phyloP scores from a whole-genome alignment of 495 filamentous ascomycete genomes.

The Neurospora intermedia region DNA sequence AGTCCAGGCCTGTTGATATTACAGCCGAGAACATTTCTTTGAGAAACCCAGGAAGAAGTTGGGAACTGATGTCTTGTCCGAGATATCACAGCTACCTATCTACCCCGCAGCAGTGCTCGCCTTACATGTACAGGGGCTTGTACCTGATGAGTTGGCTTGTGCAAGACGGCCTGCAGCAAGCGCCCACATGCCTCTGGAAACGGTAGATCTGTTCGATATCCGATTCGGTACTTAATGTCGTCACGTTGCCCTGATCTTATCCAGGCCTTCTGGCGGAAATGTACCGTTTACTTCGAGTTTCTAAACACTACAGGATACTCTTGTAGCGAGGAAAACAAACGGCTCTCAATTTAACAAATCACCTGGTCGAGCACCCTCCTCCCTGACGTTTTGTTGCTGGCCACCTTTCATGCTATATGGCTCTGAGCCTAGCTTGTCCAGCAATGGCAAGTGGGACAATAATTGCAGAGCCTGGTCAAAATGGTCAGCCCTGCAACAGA shows the following conservation, averaged over 20 bases:
- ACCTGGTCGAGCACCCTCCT: neutral
- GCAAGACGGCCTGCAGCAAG: neutral
- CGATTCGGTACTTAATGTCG: no score
- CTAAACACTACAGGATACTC: neutral
- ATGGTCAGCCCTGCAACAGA: neutral
- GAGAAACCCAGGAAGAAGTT: no score
- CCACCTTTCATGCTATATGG: neutral
- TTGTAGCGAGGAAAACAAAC: neutral
- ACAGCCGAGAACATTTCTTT: neutral
- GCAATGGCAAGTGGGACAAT: neutral
- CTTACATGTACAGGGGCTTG: neutral
- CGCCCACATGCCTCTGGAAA: neutral
- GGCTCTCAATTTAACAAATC: neutral
- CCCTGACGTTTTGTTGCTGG: neutral
- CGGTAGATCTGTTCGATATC: neutral
- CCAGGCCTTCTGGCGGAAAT: no score
- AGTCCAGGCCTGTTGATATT: neutral
- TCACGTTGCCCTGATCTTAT: no score
- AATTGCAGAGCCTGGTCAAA: neutral
- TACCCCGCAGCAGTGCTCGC: neutral
- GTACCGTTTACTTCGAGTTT: no score
- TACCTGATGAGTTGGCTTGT: neutral
- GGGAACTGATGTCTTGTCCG: neutral
- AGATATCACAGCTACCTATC: neutral
- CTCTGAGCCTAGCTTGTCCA: neutral